phyloP scores from a whole-genome alignment of 805 yeast genomes.

The Vanderwaltozyma yarrowii region DNA sequence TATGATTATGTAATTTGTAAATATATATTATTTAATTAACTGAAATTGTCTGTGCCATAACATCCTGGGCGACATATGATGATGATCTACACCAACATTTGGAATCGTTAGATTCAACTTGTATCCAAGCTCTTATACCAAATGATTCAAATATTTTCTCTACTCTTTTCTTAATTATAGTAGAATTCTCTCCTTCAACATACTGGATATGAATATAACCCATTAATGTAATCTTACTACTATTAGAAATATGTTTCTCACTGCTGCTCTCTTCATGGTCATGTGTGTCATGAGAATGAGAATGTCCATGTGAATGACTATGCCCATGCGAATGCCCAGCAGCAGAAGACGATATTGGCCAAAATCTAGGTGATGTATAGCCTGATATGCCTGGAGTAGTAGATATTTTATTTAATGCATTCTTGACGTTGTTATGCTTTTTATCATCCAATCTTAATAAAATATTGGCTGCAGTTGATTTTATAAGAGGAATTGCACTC shows the following conservation, averaged over 20 bases:
- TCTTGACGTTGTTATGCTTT: conserved; percentile 54
- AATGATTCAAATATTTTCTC: conserved; percentile 41
- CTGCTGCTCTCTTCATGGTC: conserved; percentile 15
- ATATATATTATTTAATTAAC: background rate
- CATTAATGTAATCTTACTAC: conserved; percentile 31
- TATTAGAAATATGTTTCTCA: too few species aligned
- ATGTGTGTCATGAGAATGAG: conserved; percentile 7
- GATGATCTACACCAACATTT: conserved; percentile 56
- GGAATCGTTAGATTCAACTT: conserved; percentile 55
- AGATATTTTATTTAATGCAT: conserved; percentile 56
- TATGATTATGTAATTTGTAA: too few species aligned
- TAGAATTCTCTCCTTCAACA: conserved; percentile 51
- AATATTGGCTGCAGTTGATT: conserved; percentile 67
- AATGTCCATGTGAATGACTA: conserved; percentile 18
- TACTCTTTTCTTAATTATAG: conserved; percentile 49
- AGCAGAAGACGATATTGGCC: conserved; percentile 47
- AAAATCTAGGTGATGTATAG: conserved; percentile 82
- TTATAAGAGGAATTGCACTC: conserved; percentile 77
- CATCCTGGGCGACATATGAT: conserved; percentile 6
- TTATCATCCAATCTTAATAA: conserved; percentile 48
- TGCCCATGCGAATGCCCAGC: conserved; percentile 20
- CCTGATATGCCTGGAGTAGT: conserved; percentile 72
- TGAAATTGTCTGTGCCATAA: conserved; percentile 1
- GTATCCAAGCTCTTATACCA: conserved; percentile 48
- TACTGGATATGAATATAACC: conserved; percentile 83